Evolutionary conservation across 805 yeast genomes (phyloP), one percentile per base, ranked within the genome.

Genomic region (Nakazawaea holstii): DNA sequence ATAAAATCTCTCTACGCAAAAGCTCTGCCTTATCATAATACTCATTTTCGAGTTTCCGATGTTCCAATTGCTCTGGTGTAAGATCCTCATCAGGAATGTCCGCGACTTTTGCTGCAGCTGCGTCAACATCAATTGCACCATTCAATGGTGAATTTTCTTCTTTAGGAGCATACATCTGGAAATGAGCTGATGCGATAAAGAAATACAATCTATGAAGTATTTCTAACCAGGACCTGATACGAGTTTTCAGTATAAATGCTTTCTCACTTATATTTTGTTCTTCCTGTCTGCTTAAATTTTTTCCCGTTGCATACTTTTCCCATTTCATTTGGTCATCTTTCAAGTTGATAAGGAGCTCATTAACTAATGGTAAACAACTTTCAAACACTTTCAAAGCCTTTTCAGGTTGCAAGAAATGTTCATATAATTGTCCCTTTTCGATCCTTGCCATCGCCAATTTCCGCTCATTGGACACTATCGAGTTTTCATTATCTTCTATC

Each of bases 201-300:
- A 91, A 92, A 58, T 79, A 84, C 39, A 84, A 74, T 44, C 91
- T 82, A 60, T 94, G 97, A 13, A 87, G 64, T 9, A 80, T 57
- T 43, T 87, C 84, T 30, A 73, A 54, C 79, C 81, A 74, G 11
- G 67, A 58, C 51, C 86, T 64, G 9, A 75, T 56, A 44, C 73
- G 66, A 8, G 55, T 11, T 43, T 60, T 62, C 32, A 26, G 37
- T 38, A 28, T 31, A 14, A 31, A 20, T 1, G 55, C 8, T 30
- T 41, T 35, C 1, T 43, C 46, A 8, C 1, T 45, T 35, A 13
- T 33, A 27, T 8, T 10, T 20, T 32, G 24, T 14, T 38, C 48
- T 33, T 40, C 39, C 35, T 33, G 35, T 14, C 27, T 36, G 9
- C 28, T n/a, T 13, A 24, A 26, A 20, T 13, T 31, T 33, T 26